Conservation (phyloP, 2,329 filamentous ascomycete species). For the Ophiostoma sp. region DNA sequence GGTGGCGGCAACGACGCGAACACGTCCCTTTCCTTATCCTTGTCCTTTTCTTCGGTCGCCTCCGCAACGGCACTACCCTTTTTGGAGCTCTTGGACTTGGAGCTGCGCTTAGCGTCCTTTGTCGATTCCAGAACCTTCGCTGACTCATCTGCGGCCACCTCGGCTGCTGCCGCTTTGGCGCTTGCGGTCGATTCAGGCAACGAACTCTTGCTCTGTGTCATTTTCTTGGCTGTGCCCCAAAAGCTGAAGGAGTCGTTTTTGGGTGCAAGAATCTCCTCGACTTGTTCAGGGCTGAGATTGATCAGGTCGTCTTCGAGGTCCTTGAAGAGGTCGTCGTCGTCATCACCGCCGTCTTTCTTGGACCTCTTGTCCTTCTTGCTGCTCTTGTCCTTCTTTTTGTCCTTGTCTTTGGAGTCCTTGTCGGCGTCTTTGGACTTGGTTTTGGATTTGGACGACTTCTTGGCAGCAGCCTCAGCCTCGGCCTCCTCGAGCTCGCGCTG, state of each 20-base stretch:
- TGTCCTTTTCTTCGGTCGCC: constrained; percentile 23
- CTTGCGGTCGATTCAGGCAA: constrained; percentile 26
- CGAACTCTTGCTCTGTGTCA: constrained; percentile 42
- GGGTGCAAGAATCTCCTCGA: constrained; percentile 45
- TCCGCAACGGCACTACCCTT: constrained; percentile 37
- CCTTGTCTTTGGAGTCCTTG: constrained; percentile 29
- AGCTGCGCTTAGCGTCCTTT: constrained; percentile 27
- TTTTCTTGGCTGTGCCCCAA: constrained; percentile 56
- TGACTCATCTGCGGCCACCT: constrained; percentile 30
- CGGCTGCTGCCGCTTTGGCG: constrained; percentile 20
- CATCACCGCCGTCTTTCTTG: constrained; percentile 34
- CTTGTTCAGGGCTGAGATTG: constrained; percentile 45
- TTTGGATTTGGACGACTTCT: constrained; percentile 37
- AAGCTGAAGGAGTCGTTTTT: constrained; percentile 55
- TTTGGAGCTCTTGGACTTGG: constrained; percentile 39
- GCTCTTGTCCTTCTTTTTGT: constrained; percentile 30
- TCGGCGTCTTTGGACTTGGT: constrained; percentile 39
- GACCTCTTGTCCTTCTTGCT: constrained; percentile 32
- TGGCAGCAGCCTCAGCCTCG: constrained; percentile 36
- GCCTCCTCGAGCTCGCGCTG: constrained; percentile 39
- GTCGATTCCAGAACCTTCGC: constrained; percentile 23
- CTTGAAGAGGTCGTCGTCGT: constrained; percentile 37
- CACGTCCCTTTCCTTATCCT: constrained; percentile 10
- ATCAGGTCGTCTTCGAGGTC: constrained; percentile 34
- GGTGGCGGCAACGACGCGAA: constrained; percentile 1